These are phyloP conservation scores for Logfia minima DNA, from an alignment of 129 eudicot species.

Conservation along the genomic window DNA sequence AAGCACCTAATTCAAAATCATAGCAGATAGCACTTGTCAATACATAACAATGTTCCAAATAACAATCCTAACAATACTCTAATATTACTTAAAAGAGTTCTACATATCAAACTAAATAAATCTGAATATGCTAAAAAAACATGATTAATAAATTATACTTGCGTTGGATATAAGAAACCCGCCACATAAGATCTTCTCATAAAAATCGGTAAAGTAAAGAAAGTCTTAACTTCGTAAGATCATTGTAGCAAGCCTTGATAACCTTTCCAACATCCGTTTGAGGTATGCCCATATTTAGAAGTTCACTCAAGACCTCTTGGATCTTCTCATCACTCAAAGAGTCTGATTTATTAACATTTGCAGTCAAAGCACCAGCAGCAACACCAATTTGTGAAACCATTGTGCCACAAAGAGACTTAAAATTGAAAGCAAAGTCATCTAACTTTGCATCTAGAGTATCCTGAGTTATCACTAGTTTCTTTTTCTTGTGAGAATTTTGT, in stretches of 20 bases:
- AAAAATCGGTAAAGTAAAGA: not conserved
- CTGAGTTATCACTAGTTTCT: not conserved
- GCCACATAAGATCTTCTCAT: not conserved
- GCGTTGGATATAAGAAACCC: too few relatives aligned
- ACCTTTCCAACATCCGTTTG: not conserved
- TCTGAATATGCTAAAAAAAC: too few relatives aligned
- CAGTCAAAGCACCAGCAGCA: not conserved
- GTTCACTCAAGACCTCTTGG: not conserved
- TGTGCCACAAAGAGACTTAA: not conserved
- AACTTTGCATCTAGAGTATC: not conserved
- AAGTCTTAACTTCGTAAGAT: not conserved
- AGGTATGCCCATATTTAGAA: not conserved
- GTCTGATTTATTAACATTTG: not conserved
- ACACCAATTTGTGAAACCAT: not conserved
- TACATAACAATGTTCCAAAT: too few relatives aligned
- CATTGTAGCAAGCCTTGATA: not conserved
- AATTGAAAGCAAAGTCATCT: not conserved
- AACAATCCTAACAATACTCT: too few relatives aligned
- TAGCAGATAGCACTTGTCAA: too few relatives aligned
- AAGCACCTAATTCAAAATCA: too few relatives aligned
- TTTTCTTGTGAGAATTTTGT: not conserved
- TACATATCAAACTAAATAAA: too few relatives aligned
- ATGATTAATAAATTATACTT: too few relatives aligned
- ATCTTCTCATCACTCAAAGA: not conserved
- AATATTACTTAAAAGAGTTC: too few relatives aligned